phyloP scores from a whole-genome alignment of 1,284 basidiomycete species.

The Ustilago sp. region DNA sequence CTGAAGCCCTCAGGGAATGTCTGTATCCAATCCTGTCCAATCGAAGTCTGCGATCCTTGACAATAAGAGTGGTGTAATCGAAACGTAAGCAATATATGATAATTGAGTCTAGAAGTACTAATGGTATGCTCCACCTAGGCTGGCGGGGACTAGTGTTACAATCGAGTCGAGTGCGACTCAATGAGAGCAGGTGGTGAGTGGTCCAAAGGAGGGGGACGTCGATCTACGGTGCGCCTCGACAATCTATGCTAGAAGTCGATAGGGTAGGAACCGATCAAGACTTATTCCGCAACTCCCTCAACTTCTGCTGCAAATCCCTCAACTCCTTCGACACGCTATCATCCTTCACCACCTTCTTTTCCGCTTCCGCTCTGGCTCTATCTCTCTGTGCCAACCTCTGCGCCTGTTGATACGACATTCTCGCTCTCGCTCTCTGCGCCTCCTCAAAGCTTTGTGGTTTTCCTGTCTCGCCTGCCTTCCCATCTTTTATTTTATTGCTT shows the following conservation, averaged over 20 bases:
- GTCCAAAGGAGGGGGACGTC: not conserved
- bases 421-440: conserved; percentile 35
- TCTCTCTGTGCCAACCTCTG: conserved; percentile 45
- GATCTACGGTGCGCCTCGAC: too few species aligned
- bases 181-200: not conserved
- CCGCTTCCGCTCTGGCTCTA: conserved; percentile 18
- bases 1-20: too few species aligned
- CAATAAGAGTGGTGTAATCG: not conserved
- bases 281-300: conserved; percentile 38
- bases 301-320: conserved; percentile 46
- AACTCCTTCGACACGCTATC: conserved; percentile 45
- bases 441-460: conserved; percentile 37
- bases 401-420: conserved; percentile 44
- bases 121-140: not conserved
- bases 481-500: conserved; percentile 1
- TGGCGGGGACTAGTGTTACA: conserved; percentile 9
- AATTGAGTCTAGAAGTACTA: conserved; percentile 15
- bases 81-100: not conserved
- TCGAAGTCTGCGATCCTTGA: too few species aligned
- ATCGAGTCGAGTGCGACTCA: not conserved
- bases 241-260: not conserved
- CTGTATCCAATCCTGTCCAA: too few species aligned
- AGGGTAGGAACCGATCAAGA: not conserved
- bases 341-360: conserved; percentile 25
- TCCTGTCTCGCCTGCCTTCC: not conserved